phyloP scores from a whole-genome alignment of 1,284 basidiomycete species.

The Phylloboletellus chloephorus region DNA sequence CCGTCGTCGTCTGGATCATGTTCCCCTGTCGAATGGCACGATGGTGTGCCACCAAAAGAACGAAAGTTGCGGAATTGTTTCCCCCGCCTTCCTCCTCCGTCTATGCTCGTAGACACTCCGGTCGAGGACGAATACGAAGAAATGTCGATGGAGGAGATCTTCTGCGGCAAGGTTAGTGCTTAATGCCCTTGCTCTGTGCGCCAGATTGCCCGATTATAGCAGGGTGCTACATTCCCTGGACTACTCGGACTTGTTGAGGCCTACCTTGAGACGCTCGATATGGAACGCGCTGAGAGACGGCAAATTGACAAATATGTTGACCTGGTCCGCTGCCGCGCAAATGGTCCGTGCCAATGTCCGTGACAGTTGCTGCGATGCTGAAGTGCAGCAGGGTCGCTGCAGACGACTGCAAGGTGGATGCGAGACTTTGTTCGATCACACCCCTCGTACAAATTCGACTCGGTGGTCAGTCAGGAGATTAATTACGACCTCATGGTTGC shows the following conservation, averaged over 20 bases:
- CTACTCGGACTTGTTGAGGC: conserved; percentile 79
- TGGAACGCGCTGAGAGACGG: conserved; percentile 56
- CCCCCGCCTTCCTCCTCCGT: conserved; percentile 49
- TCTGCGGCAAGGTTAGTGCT: conserved; percentile 76
- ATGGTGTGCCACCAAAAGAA: conserved; percentile 44
- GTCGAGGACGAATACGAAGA: conserved; percentile 87
- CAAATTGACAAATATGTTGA: conserved; percentile 78
- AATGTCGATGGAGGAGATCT: conserved; percentile 90
- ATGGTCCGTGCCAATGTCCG: conserved; percentile 49
- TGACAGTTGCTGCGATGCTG: conserved; percentile 4
- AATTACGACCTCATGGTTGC: conserved; percentile 92
- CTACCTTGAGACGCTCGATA: conserved; percentile 87
- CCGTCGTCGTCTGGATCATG: conserved; percentile 49
- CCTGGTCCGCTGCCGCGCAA: conserved; percentile 72
- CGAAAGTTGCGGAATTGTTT: conserved; percentile 70
- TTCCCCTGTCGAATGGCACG: conserved; percentile 40
- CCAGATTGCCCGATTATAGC: conserved; percentile 8
- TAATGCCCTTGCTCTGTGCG: conserved; percentile 5
- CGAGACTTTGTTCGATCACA: conserved; percentile 87
- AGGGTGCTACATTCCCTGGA: conserved; percentile 76
- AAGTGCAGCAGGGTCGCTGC: conserved; percentile 57
- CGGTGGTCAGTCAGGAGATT: conserved; percentile 84
- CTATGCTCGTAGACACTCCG: conserved; percentile 37
- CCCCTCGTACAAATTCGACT: conserved; percentile 87
- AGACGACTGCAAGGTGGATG: conserved; percentile 92